Conservation (phyloP, 768 basidiomycete genomes). For the Trametopsis cervina region DNA sequence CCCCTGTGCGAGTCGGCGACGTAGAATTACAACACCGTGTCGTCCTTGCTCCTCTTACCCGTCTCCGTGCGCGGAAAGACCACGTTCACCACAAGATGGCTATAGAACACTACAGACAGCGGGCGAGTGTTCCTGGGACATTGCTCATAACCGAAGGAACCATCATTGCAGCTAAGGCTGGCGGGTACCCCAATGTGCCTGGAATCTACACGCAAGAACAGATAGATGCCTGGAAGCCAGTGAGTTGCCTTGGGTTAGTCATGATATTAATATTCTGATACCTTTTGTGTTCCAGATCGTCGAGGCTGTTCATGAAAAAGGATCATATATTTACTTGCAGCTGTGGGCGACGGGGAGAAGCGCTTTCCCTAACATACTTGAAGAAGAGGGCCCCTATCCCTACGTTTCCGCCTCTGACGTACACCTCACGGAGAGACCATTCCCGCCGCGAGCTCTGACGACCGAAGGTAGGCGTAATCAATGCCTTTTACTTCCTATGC, state of each 20-base stretch:
- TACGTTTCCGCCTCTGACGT: slow-evolving; percentile 19
- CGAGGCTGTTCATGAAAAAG: slow-evolving; percentile 48
- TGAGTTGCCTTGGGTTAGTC: slow-evolving; percentile 14
- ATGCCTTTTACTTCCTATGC: no score
- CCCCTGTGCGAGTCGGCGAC: slow-evolving; percentile 37
- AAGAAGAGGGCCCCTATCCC: slow-evolving; percentile 24
- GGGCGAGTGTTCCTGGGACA: slow-evolving; percentile 40
- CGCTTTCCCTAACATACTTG: slow-evolving; percentile 27
- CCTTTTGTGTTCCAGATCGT: slow-evolving; percentile 33
- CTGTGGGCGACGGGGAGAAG: slow-evolving; percentile 50
- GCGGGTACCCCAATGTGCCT: slow-evolving; percentile 43
- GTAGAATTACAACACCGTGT: slow-evolving; percentile 40
- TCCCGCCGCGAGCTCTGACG: slow-evolving; percentile 17
- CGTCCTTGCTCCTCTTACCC: slow-evolving; percentile 48
- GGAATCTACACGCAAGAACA: slow-evolving; percentile 62
- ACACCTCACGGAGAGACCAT: not conserved
- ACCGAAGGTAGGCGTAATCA: no score
- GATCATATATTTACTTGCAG: slow-evolving; percentile 46
- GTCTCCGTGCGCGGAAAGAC: slow-evolving; percentile 30
- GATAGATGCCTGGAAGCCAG: slow-evolving; percentile 41
- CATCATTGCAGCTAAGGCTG: slow-evolving; percentile 41
- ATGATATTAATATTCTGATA: not conserved
- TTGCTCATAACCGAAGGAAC: slow-evolving; percentile 54
- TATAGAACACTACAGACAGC: slow-evolving; percentile 43
- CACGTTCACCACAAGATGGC: slow-evolving; percentile 32